These are phyloP conservation scores for Calvatia gigantea DNA, from an alignment of 768 basidiomycete species.

Conservation along the genomic window DNA sequence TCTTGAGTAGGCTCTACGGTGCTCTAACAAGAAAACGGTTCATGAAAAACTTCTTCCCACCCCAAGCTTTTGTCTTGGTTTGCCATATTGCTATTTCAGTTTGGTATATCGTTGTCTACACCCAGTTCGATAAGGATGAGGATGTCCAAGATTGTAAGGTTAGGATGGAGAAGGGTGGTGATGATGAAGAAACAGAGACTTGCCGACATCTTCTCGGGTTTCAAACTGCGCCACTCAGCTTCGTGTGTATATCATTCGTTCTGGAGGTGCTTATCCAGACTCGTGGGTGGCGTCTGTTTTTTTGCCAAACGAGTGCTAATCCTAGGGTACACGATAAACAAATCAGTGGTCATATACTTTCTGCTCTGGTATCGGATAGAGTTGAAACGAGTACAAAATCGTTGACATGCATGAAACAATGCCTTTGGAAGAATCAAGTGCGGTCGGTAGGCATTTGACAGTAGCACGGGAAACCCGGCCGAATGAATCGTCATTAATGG, in stretches of 20 bases:
- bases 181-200: neutral
- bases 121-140: neutral
- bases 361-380: slow-evolving; percentile 1
- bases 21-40: neutral
- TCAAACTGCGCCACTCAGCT: neutral
- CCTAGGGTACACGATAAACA: neutral
- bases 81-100: slow-evolving; percentile 4
- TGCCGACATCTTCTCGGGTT: neutral
- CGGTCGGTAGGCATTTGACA: neutral
- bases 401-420: neutral
- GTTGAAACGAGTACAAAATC: neutral
- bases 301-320: neutral
- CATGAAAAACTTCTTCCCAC: slow-evolving; percentile 6
- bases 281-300: neutral
- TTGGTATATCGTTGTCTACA: slow-evolving; percentile 3
- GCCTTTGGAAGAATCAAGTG: neutral
- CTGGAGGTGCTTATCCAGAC: slow-evolving; percentile 1
- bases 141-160: neutral
- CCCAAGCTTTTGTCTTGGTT: slow-evolving; percentile 8
- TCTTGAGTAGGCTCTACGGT: neutral
- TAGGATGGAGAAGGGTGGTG: neutral
- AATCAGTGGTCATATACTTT: slow-evolving; percentile 1
- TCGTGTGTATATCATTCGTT: slow-evolving; percentile 6
- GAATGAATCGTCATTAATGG: neutral
- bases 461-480: neutral